Evolutionary conservation across 2,329 filamentous ascomycete species (phyloP).

Genomic region (Ophioceras dolichostomum): DNA sequence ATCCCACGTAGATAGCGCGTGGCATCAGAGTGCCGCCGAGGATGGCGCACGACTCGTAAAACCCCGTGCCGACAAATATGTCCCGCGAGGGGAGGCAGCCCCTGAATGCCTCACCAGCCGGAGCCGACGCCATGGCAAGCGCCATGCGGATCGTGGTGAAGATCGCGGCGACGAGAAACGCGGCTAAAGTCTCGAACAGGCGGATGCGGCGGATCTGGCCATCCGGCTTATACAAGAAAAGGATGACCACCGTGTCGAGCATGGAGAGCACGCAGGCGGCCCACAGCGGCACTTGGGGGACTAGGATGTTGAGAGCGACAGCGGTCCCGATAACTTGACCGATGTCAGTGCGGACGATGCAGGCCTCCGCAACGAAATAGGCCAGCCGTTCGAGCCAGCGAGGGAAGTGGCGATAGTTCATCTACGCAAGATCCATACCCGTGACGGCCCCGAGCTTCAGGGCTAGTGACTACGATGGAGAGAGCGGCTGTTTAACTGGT

Average conservation of each 20-base stretch:
- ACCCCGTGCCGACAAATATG: conserved; percentile 39
- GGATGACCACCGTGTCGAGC: conserved; percentile 50
- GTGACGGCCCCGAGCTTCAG: conserved; percentile 58
- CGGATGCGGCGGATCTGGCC: conserved; percentile 43
- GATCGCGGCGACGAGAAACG: conserved; percentile 46
- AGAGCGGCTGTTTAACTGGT: no score
- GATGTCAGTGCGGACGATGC: conserved; percentile 56
- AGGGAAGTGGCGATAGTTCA: conserved; percentile 49
- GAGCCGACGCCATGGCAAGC: conserved; percentile 41
- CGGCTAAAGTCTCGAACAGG: conserved; percentile 48
- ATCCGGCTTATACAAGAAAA: conserved; percentile 49
- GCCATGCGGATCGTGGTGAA: conserved; percentile 56
- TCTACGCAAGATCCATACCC: conserved; percentile 50
- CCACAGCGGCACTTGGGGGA: conserved; percentile 47
- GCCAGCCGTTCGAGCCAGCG: conserved; percentile 47
- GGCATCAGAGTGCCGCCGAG: conserved; percentile 62
- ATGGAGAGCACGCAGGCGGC: conserved; percentile 55
- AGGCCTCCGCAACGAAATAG: conserved; percentile 48
- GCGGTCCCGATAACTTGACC: conserved; percentile 55
- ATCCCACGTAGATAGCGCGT: conserved; percentile 52
- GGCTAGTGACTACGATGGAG: conserved; percentile 51
- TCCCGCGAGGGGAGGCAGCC: conserved; percentile 49
- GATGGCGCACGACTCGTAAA: conserved; percentile 58
- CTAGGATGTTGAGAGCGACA: conserved; percentile 52
- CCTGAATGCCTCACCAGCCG: conserved; percentile 43